Base-by-base conservation (phyloP, 495 filamentous ascomycete genomes). In the Xeromyces bisporus region DNA sequence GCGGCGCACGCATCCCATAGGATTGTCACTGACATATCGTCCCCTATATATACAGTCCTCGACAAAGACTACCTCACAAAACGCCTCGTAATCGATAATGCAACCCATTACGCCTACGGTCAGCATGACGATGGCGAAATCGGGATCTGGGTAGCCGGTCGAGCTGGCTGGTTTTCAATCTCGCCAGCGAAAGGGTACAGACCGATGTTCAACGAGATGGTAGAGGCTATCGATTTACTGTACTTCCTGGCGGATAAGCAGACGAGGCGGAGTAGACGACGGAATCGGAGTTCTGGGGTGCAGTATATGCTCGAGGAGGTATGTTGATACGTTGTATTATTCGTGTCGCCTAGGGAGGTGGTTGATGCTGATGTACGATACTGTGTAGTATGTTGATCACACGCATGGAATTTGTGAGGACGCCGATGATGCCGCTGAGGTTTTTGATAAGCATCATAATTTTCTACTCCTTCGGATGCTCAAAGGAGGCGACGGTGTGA, bases 91-190 rank as follows among this genome's bases (percentile, higher is more conserved):
- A 66, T 86, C 28, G 53, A 60, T 21, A 57, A 67, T 28, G 73
- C 80, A 0, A 60, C 58, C 6, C 56, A 64, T 6, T 91, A 74
- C 52, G 73, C 81, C 0, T 79, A 81, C 43, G 78, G 77, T 12
- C 66, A 76, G 29, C 69, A 64, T 29, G 62, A 62, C 7, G 64
- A 74, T 40, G 63, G 69, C 5, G 64, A 61, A 13, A 59, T 73
- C 21, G 63, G 67, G 20, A 51, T 86, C 28, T 92, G 82, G 82
- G 77, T 79, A 18, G 69, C 71, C 20, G 81, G 82, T 28, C 52
- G 61, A 35, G 70, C 76, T n/a, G 82, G 80, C 33, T 87, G 80
- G 80, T 87, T 73, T 51, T 67, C 75, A 46, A 69, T 89, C 15
- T 51, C 58, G 14, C 75, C 82, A 1, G 62, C 72, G 29, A 56